A percentile compares a stretch with the other conserved stretches of the same genome.
These are phyloP conservation scores for Crataegus laevigata DNA, from an alignment of 306 rosid genomes.

Conservation along the genomic window DNA sequence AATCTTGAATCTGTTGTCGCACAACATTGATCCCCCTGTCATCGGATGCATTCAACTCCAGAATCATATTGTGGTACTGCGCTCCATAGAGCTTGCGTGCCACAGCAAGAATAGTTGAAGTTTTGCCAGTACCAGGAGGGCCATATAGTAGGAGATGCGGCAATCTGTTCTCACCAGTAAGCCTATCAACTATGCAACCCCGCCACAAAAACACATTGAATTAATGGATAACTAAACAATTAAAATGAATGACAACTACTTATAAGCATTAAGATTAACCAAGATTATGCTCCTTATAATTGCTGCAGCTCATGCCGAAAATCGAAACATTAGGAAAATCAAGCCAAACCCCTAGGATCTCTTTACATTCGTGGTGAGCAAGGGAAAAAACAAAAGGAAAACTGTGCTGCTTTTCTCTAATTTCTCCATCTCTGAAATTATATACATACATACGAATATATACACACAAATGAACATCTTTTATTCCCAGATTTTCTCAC, in stretches of 20 bases:
- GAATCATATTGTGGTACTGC: constrained; percentile 63
- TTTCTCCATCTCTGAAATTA: not conserved
- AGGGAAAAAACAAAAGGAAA: not conserved
- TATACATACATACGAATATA: not conserved
- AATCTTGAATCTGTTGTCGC: constrained; percentile 85
- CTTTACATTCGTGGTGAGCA: not conserved
- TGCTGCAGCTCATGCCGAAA: not conserved
- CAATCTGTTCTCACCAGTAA: constrained; percentile 80
- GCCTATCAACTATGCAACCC: constrained; percentile 61
- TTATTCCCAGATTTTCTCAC: not conserved
- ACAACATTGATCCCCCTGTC: constrained; percentile 97
- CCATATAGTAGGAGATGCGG: constrained; percentile 92
- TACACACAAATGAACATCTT: not conserved
- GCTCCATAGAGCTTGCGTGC: constrained; percentile 88
- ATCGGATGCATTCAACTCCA: constrained; percentile 92
- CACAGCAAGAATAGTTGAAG: constrained; percentile 87
- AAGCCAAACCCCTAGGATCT: not conserved
- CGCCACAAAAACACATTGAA: constrained; percentile 10
- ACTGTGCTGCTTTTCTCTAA: not conserved
- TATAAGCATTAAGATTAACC: not conserved
- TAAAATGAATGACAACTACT: not conserved
- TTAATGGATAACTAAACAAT: not conserved
- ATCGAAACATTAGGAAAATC: not conserved
- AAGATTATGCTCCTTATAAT: not conserved
- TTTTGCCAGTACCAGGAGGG: constrained; percentile 96